Evolutionary conservation across 2,329 filamentous ascomycete species (phyloP).

Genomic region (Nannizziopsis barbatae): DNA sequence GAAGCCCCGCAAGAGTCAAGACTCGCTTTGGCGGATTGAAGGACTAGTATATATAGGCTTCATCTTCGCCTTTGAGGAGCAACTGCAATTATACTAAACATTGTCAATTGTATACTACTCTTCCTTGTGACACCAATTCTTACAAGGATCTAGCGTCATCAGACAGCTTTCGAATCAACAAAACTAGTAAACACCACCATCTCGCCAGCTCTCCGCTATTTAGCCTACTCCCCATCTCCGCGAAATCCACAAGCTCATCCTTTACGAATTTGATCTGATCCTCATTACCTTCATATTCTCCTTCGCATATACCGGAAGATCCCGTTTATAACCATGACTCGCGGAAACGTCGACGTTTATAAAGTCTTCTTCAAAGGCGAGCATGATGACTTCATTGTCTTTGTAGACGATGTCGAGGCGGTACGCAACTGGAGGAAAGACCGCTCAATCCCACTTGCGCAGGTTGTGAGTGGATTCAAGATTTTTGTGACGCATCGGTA

Average conservation of each 20-base stretch:
- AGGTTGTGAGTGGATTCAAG: conserved; percentile 82
- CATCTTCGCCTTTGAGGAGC: background rate
- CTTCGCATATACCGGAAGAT: background rate
- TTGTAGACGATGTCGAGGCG: conserved; percentile 49
- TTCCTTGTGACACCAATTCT: no score
- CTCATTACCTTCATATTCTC: background rate
- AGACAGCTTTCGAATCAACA: no score
- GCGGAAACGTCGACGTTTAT: conserved; percentile 57
- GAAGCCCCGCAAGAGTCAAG: no score
- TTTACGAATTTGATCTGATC: no score
- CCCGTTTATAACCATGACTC: conserved; percentile 46
- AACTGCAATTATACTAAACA: no score
- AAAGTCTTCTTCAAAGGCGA: conserved; percentile 81
- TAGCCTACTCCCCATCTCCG: no score
- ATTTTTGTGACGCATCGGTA: conserved; percentile 85
- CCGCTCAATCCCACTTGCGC: conserved; percentile 62
- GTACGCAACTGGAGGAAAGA: conserved; percentile 76
- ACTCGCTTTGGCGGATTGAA: no score
- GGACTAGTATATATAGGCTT: background rate
- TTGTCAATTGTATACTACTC: no score
- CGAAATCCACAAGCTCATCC: background rate
- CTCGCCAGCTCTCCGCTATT: no score
- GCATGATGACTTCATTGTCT: conserved; percentile 58
- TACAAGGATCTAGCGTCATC: no score
- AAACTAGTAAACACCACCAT: no score